Evolutionary conservation across 257 asterid genomes (phyloP).

Genomic region (Forsythia viridissima): DNA sequence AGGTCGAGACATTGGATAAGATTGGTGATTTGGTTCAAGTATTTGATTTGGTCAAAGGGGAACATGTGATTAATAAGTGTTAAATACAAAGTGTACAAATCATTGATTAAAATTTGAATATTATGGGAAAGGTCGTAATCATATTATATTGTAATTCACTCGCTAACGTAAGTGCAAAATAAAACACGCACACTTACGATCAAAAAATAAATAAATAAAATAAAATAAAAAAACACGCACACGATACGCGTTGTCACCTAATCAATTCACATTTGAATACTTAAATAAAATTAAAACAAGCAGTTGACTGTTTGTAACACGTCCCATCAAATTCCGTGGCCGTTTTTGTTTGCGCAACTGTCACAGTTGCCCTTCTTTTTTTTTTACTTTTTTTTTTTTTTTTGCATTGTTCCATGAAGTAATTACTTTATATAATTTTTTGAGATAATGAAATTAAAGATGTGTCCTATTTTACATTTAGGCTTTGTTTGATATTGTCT

Average conservation of each 20-base stretch:
- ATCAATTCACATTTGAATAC: background rate
- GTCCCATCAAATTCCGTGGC: background rate
- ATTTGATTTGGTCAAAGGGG: background rate
- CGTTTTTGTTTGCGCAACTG: background rate
- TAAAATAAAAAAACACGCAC: background rate
- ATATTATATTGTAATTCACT: background rate
- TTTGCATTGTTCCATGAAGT: no score
- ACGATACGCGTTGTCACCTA: slow-evolving; percentile 5
- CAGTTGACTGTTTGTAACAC: background rate
- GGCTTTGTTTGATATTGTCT: no score
- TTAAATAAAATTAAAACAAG: background rate
- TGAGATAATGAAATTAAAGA: no score
- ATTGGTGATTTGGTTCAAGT: background rate
- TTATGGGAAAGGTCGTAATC: background rate
- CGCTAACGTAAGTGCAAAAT: background rate
- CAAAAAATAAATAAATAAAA: no score
- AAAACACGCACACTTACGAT: background rate
- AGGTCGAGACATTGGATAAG: no score
- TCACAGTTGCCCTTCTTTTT: no score
- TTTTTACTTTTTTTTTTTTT: no score
- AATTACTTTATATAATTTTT: no score
- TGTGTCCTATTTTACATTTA: no score
- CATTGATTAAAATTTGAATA: background rate
- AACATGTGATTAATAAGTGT: background rate
- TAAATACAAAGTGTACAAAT: no score